phyloP scores from a whole-genome alignment of 2,329 filamentous ascomycete genomes.

The Paracoccidioides lutzii region DNA sequence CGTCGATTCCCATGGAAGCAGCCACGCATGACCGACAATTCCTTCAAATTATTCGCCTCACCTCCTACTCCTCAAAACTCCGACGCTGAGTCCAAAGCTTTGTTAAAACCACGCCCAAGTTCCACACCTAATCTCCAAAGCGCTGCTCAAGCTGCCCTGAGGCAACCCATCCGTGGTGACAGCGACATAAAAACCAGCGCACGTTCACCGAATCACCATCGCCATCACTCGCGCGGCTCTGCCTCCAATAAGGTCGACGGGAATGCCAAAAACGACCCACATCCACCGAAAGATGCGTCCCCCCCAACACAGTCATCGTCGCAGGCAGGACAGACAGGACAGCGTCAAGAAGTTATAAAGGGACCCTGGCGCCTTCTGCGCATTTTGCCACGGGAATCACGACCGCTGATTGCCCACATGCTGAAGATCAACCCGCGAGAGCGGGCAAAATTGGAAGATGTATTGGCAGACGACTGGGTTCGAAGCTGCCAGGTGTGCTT shows the following conservation, averaged over 20 bases:
- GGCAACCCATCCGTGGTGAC: background rate
- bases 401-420: slow-evolving; percentile 86
- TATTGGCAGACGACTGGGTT: slow-evolving; percentile 85
- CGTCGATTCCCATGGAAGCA: slow-evolving; percentile 95
- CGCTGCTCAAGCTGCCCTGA: slow-evolving; percentile 8
- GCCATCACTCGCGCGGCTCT: background rate
- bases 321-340: slow-evolving; percentile 13
- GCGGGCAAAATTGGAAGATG: slow-evolving; percentile 72
- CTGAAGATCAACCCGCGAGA: slow-evolving; percentile 74
- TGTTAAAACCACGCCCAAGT: slow-evolving; percentile 20
- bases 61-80: slow-evolving; percentile 58
- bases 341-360: slow-evolving; percentile 62
- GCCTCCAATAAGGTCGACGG: background rate
- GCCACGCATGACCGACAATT: slow-evolving; percentile 81
- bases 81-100: slow-evolving; percentile 26
- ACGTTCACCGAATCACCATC: background rate
- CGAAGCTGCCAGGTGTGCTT: slow-evolving; percentile 69
- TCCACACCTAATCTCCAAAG: slow-evolving; percentile 25
- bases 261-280: background rate
- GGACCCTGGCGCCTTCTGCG: slow-evolving; percentile 85
- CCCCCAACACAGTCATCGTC: slow-evolving; percentile 8
- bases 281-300: background rate
- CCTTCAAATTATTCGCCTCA: slow-evolving; percentile 82
- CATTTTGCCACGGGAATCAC: slow-evolving; percentile 73
- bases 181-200: slow-evolving; percentile 8